These are phyloP conservation scores for Phytophthora foliorum DNA, from an alignment of 352 stramenopile species.

Conservation along the genomic window DNA sequence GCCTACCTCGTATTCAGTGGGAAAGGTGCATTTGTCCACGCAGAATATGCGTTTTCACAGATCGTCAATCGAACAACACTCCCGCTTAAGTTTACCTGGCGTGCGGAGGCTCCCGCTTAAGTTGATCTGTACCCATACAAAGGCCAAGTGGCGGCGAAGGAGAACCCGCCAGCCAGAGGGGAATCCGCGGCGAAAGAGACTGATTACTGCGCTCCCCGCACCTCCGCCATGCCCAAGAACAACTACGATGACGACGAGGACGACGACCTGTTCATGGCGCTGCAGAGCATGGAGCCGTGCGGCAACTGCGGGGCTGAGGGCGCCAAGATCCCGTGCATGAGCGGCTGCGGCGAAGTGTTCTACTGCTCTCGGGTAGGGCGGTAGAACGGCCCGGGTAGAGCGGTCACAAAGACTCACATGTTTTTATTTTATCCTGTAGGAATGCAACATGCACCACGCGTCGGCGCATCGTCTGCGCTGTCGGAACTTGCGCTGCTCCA, in stretches of 20 bases:
- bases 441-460: constrained; percentile 91
- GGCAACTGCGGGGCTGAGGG: constrained; percentile 84
- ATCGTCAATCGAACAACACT: constrained; percentile 38
- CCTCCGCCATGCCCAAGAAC: constrained; percentile 60
- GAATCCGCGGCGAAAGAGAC: constrained; percentile 42
- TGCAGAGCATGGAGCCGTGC: constrained; percentile 89
- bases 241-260: constrained; percentile 90
- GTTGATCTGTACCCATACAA: constrained; percentile 29
- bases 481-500: constrained; percentile 88
- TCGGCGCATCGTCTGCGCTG: constrained; percentile 89
- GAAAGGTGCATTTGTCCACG: not conserved
- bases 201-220: constrained; percentile 28
- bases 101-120: constrained; percentile 12
- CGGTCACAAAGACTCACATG: not conserved
- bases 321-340: constrained; percentile 90
- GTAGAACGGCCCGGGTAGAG: constrained; percentile 2
- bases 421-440: constrained; percentile 32
- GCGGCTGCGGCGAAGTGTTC: constrained; percentile 87
- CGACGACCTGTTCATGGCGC: constrained; percentile 86
- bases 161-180: constrained; percentile 35
- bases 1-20: not conserved
- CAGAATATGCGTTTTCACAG: constrained; percentile 15
- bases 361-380: constrained; percentile 82
- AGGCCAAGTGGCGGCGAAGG: constrained; percentile 29
- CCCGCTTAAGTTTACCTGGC: constrained; percentile 25